Base-by-base conservation (phyloP, 177 flowering plant species). In the Vitis hybrid region DNA sequence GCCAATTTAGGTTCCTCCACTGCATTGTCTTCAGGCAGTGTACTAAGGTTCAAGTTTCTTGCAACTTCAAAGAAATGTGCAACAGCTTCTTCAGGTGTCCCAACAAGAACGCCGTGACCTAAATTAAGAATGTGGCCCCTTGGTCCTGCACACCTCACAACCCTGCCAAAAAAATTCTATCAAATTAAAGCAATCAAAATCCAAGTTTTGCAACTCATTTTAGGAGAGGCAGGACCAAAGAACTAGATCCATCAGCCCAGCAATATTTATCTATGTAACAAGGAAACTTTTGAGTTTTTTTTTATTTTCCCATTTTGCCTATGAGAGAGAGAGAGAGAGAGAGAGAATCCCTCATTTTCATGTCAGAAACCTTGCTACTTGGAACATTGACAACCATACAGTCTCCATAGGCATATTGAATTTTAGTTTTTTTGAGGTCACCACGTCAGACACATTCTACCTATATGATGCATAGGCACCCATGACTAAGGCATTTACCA, bases 71-170 rank as follows among this genome's bases (percentile, higher is more conserved):
- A 95, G 84, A 95, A 95, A 81, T 93, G 98, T 39, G 88, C 87
- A 67, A 95, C 99, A 26, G 97, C 94, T 72, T 95, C 99, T 81
- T 95, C 99, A 49, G 99, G 99, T 26, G 99, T 95, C 70, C 99
- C 97, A 26, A 92, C 98, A 50, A 91, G 94, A 70, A 95, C 98
- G 26, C 99, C 99, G 66, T 95, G 99, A 33, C 99, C 99, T 31
- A 95, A 85, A 77, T 93, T 95, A 58, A 95, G 93, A 67, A 95
- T 93, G 79, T 95, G 99, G 2, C 99, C 93, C 51, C 73, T 77
- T 31, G 86, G 83, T 51, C 99, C 99, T 29, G 99, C 99, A 83
- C 91, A 82, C 73, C 69, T 86, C 73, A 92, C 96, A 73, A 95
- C 97, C 89, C 99, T 94, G 90, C 71, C 68, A 73, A 65, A 67